These are phyloP conservation scores for Backusella circina DNA, from an alignment of 192 early-diverging fungal species.

Conservation along the genomic window DNA sequence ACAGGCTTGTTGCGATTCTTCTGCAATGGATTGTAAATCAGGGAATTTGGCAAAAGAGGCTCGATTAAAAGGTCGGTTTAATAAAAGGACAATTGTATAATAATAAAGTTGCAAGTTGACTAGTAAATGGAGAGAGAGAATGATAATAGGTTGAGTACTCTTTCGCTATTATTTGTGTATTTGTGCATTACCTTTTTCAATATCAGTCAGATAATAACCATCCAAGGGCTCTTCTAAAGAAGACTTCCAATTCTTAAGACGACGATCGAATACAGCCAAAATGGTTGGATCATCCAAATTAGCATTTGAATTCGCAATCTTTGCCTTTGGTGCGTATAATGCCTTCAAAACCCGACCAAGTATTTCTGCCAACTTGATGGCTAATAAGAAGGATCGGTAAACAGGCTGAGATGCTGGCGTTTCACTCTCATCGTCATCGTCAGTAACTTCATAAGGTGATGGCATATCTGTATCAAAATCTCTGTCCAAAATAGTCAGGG, in stretches of 20 bases:
- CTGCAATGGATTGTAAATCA: not conserved
- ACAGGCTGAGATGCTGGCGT: constrained; percentile 5
- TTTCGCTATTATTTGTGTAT: not conserved
- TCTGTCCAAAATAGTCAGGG: constrained; percentile 41
- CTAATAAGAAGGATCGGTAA: constrained; percentile 39
- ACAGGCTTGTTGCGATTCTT: constrained; percentile 15
- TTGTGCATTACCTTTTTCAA: constrained; percentile 14
- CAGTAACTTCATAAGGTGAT: constrained; percentile 20
- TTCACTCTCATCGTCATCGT: not conserved
- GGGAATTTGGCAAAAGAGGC: not conserved
- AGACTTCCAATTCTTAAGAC: constrained; percentile 22
- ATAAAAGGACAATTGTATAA: constrained; percentile 37
- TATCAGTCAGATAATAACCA: constrained; percentile 4
- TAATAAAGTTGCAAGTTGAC: constrained; percentile 34
- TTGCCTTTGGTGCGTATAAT: constrained; percentile 45
- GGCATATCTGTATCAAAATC: constrained; percentile 34
- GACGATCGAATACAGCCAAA: constrained; percentile 32
- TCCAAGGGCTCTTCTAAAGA: constrained; percentile 17
- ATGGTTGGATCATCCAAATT: constrained; percentile 42
- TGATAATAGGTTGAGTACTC: not conserved
- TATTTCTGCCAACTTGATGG: constrained; percentile 49
- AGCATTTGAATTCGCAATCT: constrained; percentile 38
- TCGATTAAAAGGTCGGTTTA: constrained; percentile 46
- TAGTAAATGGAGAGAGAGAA: not conserved
- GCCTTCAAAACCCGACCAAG: constrained; percentile 45